phyloP scores from a whole-genome alignment of 345 rosid species.

The Hibiscus tridactylites region DNA sequence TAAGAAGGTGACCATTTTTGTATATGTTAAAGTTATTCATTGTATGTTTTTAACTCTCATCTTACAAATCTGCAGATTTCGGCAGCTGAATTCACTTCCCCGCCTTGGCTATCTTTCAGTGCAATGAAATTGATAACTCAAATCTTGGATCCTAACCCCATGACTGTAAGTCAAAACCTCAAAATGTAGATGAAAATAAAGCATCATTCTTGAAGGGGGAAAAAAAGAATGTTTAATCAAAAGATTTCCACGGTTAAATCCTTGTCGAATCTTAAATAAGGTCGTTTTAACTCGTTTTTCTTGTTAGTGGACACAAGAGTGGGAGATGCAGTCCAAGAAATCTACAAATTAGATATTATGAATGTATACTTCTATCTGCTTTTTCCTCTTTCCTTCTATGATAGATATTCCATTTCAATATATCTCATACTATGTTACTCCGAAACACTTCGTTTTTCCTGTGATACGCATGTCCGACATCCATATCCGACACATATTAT shows the following conservation, averaged over 20 bases:
- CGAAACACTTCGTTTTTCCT: not conserved
- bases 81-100: slow-evolving; percentile 86
- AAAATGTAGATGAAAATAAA: not conserved
- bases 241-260: not conserved
- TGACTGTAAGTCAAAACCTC: slow-evolving; percentile 53
- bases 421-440: not conserved
- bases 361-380: slow-evolving; percentile 32
- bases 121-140: slow-evolving; percentile 82
- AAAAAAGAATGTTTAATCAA: no score
- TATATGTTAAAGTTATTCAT: slow-evolving; percentile 4
- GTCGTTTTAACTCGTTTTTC: slow-evolving; percentile 17
- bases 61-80: slow-evolving; percentile 49
- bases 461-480: not conserved
- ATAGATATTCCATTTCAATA: slow-evolving; percentile 1
- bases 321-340: slow-evolving; percentile 26
- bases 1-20: slow-evolving; percentile 69
- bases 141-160: slow-evolving; percentile 86
- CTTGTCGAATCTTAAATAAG: not conserved
- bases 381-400: not conserved
- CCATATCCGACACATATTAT: not conserved
- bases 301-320: slow-evolving; percentile 29
- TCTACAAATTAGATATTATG: slow-evolving; percentile 22
- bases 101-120: slow-evolving; percentile 85
- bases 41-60: slow-evolving; percentile 11
- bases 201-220: not conserved